Evolutionary conservation across 352 stramenopile genomes (phyloP).

Genomic region (Globisporangium paroecandrum): DNA sequence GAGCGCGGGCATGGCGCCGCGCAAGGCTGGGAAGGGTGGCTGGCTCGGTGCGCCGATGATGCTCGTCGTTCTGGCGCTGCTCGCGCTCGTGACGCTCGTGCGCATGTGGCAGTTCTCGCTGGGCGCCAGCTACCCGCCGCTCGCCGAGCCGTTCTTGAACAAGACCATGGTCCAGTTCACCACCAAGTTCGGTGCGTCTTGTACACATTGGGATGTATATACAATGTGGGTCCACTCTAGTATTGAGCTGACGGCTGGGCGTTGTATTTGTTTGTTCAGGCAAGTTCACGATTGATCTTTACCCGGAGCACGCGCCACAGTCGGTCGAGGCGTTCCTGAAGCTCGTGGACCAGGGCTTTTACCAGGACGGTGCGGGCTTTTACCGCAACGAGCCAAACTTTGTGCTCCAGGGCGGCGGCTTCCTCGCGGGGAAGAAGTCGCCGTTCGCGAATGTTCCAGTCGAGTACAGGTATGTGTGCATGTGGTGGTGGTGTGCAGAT

Average conservation of each 20-base stretch:
- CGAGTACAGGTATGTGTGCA: slow-evolving; percentile 52
- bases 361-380: slow-evolving; percentile 69
- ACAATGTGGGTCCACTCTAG: background rate
- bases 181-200: slow-evolving; percentile 61
- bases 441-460: slow-evolving; percentile 66
- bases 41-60: slow-evolving; percentile 43
- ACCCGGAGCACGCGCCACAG: slow-evolving; percentile 69
- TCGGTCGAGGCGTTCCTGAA: slow-evolving; percentile 70
- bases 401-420: slow-evolving; percentile 73
- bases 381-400: slow-evolving; percentile 85
- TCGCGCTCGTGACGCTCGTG: slow-evolving; percentile 51
- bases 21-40: slow-evolving; percentile 3
- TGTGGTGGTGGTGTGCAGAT: background rate
- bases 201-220: background rate
- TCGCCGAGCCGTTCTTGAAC: slow-evolving; percentile 67
- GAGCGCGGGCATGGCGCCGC: background rate
- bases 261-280: slow-evolving; percentile 21
- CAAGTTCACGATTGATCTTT: slow-evolving; percentile 77
- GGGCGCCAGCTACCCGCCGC: slow-evolving; percentile 31
- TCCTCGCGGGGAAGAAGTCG: slow-evolving; percentile 66
- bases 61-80: slow-evolving; percentile 45
- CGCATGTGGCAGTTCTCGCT: slow-evolving; percentile 66
- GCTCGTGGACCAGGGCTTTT: slow-evolving; percentile 64
- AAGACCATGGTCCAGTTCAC: slow-evolving; percentile 81
- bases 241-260: background rate